These are phyloP conservation scores for Aspergillus ellipticus DNA, from an alignment of 495 filamentous ascomycete genomes.

Conservation along the genomic window DNA sequence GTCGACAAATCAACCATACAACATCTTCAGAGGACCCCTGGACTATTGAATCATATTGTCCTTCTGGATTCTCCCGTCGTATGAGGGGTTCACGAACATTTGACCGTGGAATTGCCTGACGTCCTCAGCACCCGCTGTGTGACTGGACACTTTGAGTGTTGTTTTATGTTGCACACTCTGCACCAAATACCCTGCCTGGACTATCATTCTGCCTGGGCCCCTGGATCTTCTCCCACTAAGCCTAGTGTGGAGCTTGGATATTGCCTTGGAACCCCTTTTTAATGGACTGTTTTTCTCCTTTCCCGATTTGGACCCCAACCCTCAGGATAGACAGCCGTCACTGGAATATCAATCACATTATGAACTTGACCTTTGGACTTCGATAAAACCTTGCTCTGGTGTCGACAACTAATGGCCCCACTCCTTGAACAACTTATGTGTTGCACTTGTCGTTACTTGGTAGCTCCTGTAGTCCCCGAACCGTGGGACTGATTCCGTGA, in stretches of 20 bases:
- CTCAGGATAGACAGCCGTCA: background rate
- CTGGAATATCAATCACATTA: background rate
- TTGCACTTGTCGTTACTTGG: constrained; percentile 5
- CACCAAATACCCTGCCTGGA: constrained; percentile 25
- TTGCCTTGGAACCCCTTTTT: constrained; percentile 17
- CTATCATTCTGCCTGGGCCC: constrained; percentile 18
- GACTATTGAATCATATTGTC: constrained; percentile 12
- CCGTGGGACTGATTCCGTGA: background rate
- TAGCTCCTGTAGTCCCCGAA: background rate
- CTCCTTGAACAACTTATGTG: constrained; percentile 11
- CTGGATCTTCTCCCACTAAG: constrained; percentile 17
- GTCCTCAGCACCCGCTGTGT: constrained; percentile 34
- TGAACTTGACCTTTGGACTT: background rate
- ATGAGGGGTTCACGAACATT: constrained; percentile 20
- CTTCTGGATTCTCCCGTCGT: constrained; percentile 15
- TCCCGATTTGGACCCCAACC: constrained; percentile 4
- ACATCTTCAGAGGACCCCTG: constrained; percentile 9
- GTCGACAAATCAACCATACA: constrained; percentile 14
- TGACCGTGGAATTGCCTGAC: constrained; percentile 15
- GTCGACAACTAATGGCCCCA: constrained; percentile 4
- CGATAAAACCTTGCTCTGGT: background rate
- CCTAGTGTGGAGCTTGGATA: constrained; percentile 30
- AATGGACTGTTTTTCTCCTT: constrained; percentile 4
- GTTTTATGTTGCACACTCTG: constrained; percentile 47
- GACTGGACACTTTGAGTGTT: constrained; percentile 42